A percentile compares a stretch with the other conserved stretches of the same genome.
phyloP scores from a whole-genome alignment of 1,284 basidiomycete species.

The Trametes hirsuta region DNA sequence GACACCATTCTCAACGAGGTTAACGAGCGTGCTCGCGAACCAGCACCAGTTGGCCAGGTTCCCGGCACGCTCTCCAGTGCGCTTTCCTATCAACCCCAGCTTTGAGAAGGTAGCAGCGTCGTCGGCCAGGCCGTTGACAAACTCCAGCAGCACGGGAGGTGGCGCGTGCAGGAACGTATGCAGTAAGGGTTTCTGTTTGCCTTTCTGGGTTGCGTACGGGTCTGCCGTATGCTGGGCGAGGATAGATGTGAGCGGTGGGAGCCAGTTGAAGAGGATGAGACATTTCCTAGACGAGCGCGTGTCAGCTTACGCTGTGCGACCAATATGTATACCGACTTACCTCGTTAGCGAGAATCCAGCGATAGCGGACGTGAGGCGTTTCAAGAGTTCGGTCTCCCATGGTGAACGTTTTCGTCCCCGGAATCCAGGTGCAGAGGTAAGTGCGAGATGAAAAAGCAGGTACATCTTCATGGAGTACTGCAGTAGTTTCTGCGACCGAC shows the following conservation, averaged over 20 bases:
- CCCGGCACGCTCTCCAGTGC: constrained; percentile 65
- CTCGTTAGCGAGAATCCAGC: constrained; percentile 72
- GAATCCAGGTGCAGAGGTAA: constrained; percentile 49
- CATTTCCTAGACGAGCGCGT: constrained; percentile 56
- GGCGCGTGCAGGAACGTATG: constrained; percentile 75
- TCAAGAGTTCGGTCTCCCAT: constrained; percentile 60
- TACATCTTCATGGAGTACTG: constrained; percentile 80
- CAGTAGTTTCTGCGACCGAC: constrained; percentile 67
- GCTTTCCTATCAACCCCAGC: constrained; percentile 67
- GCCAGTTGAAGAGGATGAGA: constrained; percentile 81
- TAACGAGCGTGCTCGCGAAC: constrained; percentile 75
- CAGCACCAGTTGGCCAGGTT: constrained; percentile 83
- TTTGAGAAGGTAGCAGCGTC: constrained; percentile 75
- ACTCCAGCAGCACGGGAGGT: constrained; percentile 80
- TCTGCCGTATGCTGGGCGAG: constrained; percentile 66
- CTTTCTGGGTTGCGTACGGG: constrained; percentile 43
- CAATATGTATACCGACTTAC: constrained; percentile 39
- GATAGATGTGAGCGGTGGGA: constrained; percentile 69
- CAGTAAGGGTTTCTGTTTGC: constrained; percentile 60
- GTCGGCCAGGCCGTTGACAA: constrained; percentile 72
- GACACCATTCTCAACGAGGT: constrained; percentile 78
- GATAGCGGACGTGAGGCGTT: constrained; percentile 61
- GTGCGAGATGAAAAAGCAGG: constrained; percentile 64
- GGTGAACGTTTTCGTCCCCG: constrained; percentile 45
- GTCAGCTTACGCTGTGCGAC: background rate